Evolutionary conservation across 257 asterid species (phyloP), one percentile per base, ranked within the genome.

Genomic region (Salvia hispanica): DNA sequence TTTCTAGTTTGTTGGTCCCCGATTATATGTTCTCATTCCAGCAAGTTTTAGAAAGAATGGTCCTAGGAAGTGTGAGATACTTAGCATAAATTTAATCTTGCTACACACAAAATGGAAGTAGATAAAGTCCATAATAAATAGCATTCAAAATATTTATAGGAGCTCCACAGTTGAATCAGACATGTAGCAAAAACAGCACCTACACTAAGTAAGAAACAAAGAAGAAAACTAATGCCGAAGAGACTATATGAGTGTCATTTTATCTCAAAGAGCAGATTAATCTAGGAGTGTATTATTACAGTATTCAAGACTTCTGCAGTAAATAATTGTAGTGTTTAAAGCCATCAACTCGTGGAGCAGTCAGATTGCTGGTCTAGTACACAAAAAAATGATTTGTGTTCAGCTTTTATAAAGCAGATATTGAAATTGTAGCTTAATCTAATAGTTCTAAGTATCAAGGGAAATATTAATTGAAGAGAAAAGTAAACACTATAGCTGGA

Each of bases 121-220:
- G 47, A n/a, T 51, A 14, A 42, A 60, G 13, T 10, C 16, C 45
- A 28, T 40, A 18, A 44, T 33, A 55, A 45, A 52, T 60, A 61
- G 14, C 70, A 62, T 54, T 72, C 12, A 74, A 5, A 53, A n/a
- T 47, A 44, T 57, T 39, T 64, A 39, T 39, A 48, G 62, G 72
- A 63, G 57, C 61, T 62, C 58, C 69, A 37, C 46, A 7, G 13
- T 31, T 53, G 54, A 36, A 56, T 54, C 62, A 62, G 16, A 33
- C 31, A 42, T 14, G 56, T 14, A 36, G 37, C 6, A 10, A 62
- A 39, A 54, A 33, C 28, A 34, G 16, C 66, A 13, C 63, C 15
- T 42, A 18, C 10, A 46, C 61, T 12, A 12, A 34, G 28, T 25
- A 43, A 8, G 34, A 9, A 63, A 58, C 18, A 56, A 37, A 54